Base-by-base conservation (phyloP, 441 rosid species). In the Arabidopsis hybrid region DNA sequence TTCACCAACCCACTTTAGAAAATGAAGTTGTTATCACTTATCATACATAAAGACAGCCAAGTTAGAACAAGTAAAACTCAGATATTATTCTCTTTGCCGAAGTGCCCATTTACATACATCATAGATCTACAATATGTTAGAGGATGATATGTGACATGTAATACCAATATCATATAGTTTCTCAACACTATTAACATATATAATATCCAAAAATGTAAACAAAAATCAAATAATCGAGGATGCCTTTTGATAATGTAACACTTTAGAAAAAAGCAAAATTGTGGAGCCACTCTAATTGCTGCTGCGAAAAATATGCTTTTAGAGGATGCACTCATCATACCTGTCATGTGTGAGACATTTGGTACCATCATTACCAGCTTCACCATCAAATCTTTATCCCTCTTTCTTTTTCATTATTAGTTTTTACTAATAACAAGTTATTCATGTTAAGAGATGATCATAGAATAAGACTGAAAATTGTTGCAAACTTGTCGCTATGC, bases 281-380 rank as follows among this genome's bases (percentile, higher is more conserved):
- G 58, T 77, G 72, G 68, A 69, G 77, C 79, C 79, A 76, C 47
- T 69, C 74, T 62, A 69, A 69, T 68, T 69, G 65, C 60, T 62
- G 45, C 70, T 45, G 46, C 51, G 29, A 21, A 56, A 45, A 56
- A 52, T 17, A 69, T 38, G 60, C 74, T 61, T 68, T 75, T 8
- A 46, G 46, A 63, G 75, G 66, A 49, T 69, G 71, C 79, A 76
- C 79, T 21, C 26, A 21, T 76, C 79, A 76, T 70, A 76, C 67
- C 60, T 70, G 61, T 64, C 79, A 70, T 76, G 66, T 70, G 79
- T 70, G 46, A 77, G 74, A 71, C 67, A 78, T 55, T 76, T 68
- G 78, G 75, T 74, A 51, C 51, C 29, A 76, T 60, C 81, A 49
- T 77, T 65, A 77, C 77, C 74, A 80, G 82, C 77, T 67, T 76